Evolutionary conservation across 176 grass and related monocot genomes (phyloP), one percentile per base, ranked within the genome.

Genomic region (Juncus inflexus): DNA sequence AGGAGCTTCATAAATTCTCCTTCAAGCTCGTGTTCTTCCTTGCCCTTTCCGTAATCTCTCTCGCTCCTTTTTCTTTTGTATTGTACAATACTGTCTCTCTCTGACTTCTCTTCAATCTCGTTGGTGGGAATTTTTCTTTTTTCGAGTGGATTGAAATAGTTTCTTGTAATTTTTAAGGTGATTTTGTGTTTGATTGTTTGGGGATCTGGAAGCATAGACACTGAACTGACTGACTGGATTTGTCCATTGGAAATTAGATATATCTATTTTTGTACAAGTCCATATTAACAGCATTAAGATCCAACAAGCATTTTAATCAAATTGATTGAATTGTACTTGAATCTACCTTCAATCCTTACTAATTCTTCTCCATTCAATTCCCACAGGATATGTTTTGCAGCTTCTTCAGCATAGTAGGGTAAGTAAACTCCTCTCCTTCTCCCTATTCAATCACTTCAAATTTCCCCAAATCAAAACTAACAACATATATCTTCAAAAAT

Each of bases 21-120:
- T 97, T 92, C 80, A 97, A 91, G 79, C 94, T 97, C 67, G 80
- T 99, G 51, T 99, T 80, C 88, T 92, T 86, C 80, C 94, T 99
- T 28, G 85, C 88, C 15, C 60, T 99, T 66, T 89, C 88, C 45
- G 88, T 91, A 71, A 80, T 65, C 13, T 12, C 4, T 60, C 7
- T 77, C 40, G 35, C 38, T 65, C 15, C 5, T 35, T 52, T 50
- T 61, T 10, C 19, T 7, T 3, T 40, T 43, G 37, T 3, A 1
- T 41, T 28, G 19, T 28, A 5, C 43, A 47, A 2, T 47, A 47
- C 6, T 47, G 16, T 39, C 49, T 35, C 16, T 16, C 1, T 37
- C 16, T 75, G 2, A 38, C 12, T 64, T 12, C 14, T 39, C 47
- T 51, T 4, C 37, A 19, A 19, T 74, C 12, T 52, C 10, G 3